Base-by-base conservation (phyloP, 371 early-diverging fungal species). In the Batkoa obscura region DNA sequence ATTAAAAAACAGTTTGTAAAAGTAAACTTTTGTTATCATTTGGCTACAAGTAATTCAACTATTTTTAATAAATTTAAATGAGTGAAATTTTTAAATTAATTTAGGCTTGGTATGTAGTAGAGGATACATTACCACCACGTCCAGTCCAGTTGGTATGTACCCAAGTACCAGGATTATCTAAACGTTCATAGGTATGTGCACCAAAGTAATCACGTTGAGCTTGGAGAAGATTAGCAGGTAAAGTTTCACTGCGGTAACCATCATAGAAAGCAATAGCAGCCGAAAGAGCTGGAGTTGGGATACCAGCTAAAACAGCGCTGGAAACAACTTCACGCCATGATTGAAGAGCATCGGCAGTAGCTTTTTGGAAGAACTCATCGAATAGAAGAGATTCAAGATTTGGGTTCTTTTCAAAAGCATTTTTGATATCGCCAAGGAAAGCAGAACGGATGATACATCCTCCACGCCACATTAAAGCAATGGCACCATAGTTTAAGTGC, bases 391-490 rank as follows among this genome's bases (percentile, higher is more conserved):
- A 87, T 66, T 83, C 81, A 32, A 93, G 80, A 41, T 80, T 63
- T 57, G 86, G 86, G 78, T 93, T 88, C 64, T 66, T 76, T 66
- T 73, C 78, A 76, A 85, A 93, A 43, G 95, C 95, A 59, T 81
- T 77, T 76, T 86, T 94, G 78, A 94, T 94, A 70, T 92, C 88
- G 57, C 90, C 90, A 64, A 93, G 78, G 81, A 95, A 93, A 58
- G 80, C 89, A 57, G 78, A 76, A 58, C 98, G 83, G 68, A 98
- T 94, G 62, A 99, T 99, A 77, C 99, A 99, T 38, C 99, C 99
- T 62, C 97, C 96, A 60, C 90, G 84, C 99, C 99, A 99, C 88
- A 98, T 95, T 50, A 88, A 72, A 43, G 96, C 92, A 68, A 98
- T 94, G 55, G 86, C 89, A 43, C 86, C 86, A 66, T 92, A 81